Evolutionary conservation across 2,329 filamentous ascomycete genomes (phyloP).

Genomic region (Trichoderma koningiopsis): DNA sequence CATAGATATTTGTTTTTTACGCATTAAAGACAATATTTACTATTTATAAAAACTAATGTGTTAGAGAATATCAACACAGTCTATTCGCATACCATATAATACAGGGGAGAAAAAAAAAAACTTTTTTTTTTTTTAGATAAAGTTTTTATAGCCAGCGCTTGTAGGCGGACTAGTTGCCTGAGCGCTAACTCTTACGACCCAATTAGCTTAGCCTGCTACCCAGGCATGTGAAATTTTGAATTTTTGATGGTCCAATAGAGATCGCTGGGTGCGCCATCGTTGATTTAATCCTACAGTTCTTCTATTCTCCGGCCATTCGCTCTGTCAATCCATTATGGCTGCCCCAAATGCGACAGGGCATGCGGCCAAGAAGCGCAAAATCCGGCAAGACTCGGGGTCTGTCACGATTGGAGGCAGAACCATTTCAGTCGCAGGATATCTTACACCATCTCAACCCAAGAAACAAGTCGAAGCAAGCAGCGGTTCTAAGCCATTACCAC

Average conservation of each 20-base stretch:
- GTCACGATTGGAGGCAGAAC: slow-evolving; percentile 52
- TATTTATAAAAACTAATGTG: not conserved
- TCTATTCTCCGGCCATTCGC: not conserved
- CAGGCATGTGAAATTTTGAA: slow-evolving; percentile 22
- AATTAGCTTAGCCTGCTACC: not conserved
- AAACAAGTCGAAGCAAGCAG: slow-evolving; percentile 30
- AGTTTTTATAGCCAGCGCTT: not conserved
- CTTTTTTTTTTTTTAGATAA: not conserved
- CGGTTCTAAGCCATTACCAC: not conserved
- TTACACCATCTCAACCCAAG: slow-evolving; percentile 41
- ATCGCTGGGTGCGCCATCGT: not conserved
- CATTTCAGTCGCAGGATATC: slow-evolving; percentile 54
- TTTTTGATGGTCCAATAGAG: not conserved
- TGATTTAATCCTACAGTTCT: too few relatives aligned
- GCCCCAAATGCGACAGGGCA: slow-evolving; percentile 32
- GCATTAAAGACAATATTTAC: not conserved
- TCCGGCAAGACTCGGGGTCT: slow-evolving; percentile 38
- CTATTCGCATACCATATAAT: not conserved
- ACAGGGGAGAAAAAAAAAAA: too few relatives aligned
- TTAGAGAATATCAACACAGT: not conserved
- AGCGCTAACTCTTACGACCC: not conserved
- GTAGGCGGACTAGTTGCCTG: not conserved
- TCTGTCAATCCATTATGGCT: slow-evolving; percentile 31
- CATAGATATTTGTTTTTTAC: not conserved
- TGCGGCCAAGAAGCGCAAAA: slow-evolving; percentile 45